Evolutionary conservation across 2,329 filamentous ascomycete species (phyloP).

Genomic region (Aspergillus versicolor): DNA sequence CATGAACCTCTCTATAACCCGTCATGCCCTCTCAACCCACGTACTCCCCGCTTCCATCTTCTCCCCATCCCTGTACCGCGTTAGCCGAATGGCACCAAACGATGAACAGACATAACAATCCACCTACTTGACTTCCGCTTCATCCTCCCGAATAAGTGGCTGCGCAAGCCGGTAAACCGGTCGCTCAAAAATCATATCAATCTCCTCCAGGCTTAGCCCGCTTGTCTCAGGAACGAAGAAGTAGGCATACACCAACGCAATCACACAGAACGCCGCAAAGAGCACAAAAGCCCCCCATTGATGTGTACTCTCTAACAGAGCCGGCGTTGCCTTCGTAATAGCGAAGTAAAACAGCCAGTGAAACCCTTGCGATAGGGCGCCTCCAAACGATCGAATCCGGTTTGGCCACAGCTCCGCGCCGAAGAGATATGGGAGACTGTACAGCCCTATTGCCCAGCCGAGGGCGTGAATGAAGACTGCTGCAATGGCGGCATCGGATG

Average conservation of each 20-base stretch:
- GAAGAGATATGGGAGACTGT: conserved; percentile 46
- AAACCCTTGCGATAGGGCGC: conserved; percentile 37
- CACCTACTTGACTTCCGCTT: not conserved
- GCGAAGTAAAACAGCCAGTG: conserved; percentile 47
- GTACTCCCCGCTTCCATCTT: too few relatives aligned
- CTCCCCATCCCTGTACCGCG: too few relatives aligned
- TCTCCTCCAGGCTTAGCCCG: conserved; percentile 6
- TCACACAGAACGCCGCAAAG: conserved; percentile 9
- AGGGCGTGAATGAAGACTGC: conserved; percentile 48
- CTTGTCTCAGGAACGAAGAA: conserved; percentile 7
- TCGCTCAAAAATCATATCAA: conserved; percentile 2
- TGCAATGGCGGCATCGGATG: conserved; percentile 39
- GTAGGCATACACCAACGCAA: conserved; percentile 4
- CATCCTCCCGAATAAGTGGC: not conserved
- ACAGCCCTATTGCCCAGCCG: conserved; percentile 40
- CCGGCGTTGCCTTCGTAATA: conserved; percentile 37
- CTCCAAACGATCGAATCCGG: conserved; percentile 45
- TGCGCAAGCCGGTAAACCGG: not conserved
- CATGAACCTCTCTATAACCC: too few relatives aligned
- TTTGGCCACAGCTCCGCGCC: conserved; percentile 48
- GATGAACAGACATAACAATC: not conserved
- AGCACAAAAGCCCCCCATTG: conserved; percentile 10
- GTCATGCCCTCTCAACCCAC: too few relatives aligned
- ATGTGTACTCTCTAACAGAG: conserved; percentile 19
- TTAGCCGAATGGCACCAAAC: too few relatives aligned